A percentile compares a stretch with the other conserved stretches of the same genome.
phyloP scores from a whole-genome alignment of 2,329 filamentous ascomycete species.

The Fusarium lateritium region DNA sequence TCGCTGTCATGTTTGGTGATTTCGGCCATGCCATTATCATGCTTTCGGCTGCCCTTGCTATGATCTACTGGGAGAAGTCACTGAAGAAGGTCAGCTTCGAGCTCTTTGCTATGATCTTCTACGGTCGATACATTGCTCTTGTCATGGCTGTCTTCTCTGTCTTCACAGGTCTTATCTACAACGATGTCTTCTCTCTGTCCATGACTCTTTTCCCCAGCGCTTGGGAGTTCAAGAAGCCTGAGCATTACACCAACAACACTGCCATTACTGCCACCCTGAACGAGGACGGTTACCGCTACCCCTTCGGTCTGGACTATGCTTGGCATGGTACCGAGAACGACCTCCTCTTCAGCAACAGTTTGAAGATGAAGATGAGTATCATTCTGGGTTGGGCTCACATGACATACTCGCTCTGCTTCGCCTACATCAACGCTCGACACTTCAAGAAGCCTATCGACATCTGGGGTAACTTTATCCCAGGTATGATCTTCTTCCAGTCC shows the following conservation, averaged over 20 bases:
- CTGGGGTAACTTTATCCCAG: constrained; percentile 96
- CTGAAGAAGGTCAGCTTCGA: constrained; percentile 94
- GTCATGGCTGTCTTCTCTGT: constrained; percentile 99
- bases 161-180: constrained; percentile 97
- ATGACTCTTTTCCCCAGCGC: constrained; percentile 90
- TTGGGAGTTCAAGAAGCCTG: constrained; percentile 84
- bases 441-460: constrained; percentile 97
- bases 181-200: constrained; percentile 95
- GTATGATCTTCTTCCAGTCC: constrained; percentile 99
- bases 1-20: constrained; percentile 99
- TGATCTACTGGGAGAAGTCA: constrained; percentile 97
- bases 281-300: constrained; percentile 83
- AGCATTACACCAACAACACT: constrained; percentile 75
- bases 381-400: constrained; percentile 98
- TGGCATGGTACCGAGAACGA: constrained; percentile 98
- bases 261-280: constrained; percentile 78
- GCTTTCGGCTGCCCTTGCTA: constrained; percentile 84
- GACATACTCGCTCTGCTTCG: constrained; percentile 96
- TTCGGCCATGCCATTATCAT: constrained; percentile 95
- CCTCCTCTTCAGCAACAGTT: constrained; percentile 95
- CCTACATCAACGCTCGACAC: constrained; percentile 92
- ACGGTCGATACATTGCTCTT: constrained; percentile 97
- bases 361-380: constrained; percentile 99
- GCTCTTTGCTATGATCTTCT: constrained; percentile 98
- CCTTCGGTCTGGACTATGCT: constrained; percentile 94